These are phyloP conservation scores for Blastosporella zonata DNA, from an alignment of 1,284 basidiomycete genomes.

Conservation along the genomic window DNA sequence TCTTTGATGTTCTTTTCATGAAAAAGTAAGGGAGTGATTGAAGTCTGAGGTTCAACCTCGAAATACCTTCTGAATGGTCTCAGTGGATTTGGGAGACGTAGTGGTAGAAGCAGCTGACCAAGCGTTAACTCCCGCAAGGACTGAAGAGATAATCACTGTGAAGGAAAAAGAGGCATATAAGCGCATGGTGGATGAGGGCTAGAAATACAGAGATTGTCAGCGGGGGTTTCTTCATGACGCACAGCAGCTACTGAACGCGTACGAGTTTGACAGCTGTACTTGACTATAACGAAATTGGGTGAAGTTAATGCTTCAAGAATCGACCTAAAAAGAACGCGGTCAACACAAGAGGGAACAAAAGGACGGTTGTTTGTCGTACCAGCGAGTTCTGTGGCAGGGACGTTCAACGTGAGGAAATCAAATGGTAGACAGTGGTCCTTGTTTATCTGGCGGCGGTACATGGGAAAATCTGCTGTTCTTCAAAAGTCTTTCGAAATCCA, in stretches of 20 bases:
- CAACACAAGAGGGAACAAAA: too few species aligned
- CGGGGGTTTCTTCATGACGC: too few species aligned
- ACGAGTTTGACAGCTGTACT: too few species aligned
- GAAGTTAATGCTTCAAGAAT: not conserved
- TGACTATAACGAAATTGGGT: too few species aligned
- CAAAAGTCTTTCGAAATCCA: too few species aligned
- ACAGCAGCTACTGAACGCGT: too few species aligned
- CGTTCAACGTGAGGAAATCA: not conserved
- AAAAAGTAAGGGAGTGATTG: not conserved
- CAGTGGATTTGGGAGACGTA: not conserved
- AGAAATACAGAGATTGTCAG: too few species aligned
- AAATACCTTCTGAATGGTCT: not conserved
- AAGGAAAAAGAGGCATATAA: not conserved
- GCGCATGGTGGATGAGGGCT: not conserved
- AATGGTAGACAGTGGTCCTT: not conserved
- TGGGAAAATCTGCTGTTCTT: too few species aligned
- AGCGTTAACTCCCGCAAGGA: too few species aligned
- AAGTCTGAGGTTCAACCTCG: not conserved
- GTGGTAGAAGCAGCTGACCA: too few species aligned
- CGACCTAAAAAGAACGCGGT: not conserved
- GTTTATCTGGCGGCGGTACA: too few species aligned
- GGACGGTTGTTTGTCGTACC: not conserved
- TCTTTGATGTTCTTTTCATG: slow-evolving; percentile 32
- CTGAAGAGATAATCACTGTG: too few species aligned
- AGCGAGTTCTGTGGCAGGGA: not conserved